Base-by-base conservation (phyloP, 306 rosid genomes). In the Albizia julibrissin region DNA sequence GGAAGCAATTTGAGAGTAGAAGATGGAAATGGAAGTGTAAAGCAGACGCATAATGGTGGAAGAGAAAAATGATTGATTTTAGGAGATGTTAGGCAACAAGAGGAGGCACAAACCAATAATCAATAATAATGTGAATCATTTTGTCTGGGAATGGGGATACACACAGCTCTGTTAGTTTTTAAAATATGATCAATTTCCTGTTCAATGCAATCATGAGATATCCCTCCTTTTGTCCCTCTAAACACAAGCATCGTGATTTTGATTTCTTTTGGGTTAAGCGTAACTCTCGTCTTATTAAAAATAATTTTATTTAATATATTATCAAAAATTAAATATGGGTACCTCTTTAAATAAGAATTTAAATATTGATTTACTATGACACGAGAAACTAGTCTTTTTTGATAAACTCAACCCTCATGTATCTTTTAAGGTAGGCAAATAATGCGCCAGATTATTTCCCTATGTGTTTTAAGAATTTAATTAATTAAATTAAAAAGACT, bases 331-430 rank as follows among this genome's bases (percentile, higher is more conserved):
- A 37, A 6, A 37, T 37, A 6, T 6, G 8, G 1, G 0, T 0
- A 6, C 1, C 1, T 37, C 1, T 4, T 0, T 1, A 0, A 6
- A 0, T 37, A 0, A 37, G 0, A 1, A 37, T 0, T 5, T 0
- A 6, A 37, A 37, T 1, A 0, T 6, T 6, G 0, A 1, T 37
- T 37, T 0, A 0, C 1, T 1, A 37, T 0, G 8, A 5, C 6
- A 0, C 6, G 8, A 37, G 1, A 1, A 1, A 6, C 1, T 5
- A 37, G 1, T 0, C 40, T 0, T 0, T 37, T 37, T 1, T 0
- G 1, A 0, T 37, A 37, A 1, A 37, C 40, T 0, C 0, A 37
- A 1, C 6, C 1, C 7, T 37, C 8, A 6, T 37, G 1, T 37
- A 0, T 37, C 40, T 37, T 37, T 37, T 0, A 37, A 37, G 8